phyloP scores from a whole-genome alignment of 2,329 filamentous ascomycete genomes.

The Ceratocystis albifundus region DNA sequence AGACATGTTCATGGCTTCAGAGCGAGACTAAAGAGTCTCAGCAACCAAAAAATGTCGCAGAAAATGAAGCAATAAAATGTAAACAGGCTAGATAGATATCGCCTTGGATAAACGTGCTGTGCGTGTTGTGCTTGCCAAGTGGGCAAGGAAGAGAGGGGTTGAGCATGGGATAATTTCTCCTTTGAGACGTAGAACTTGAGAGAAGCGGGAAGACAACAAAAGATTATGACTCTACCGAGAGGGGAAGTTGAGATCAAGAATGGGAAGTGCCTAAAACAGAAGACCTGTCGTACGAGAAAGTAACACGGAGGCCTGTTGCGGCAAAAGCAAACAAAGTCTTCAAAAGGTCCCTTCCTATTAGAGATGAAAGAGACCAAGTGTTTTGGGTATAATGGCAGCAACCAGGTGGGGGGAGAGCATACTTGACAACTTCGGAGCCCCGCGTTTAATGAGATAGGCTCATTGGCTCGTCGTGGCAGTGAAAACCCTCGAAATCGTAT shows the following conservation, averaged over 20 bases:
- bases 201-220: neutral
- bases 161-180: too few relatives aligned
- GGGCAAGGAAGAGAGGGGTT: neutral
- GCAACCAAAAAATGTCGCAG: neutral
- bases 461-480: neutral
- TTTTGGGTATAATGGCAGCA: neutral
- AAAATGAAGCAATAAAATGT: neutral
- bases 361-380: neutral
- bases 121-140: too few relatives aligned
- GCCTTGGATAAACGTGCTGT: neutral
- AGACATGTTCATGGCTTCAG: conserved; percentile 1
- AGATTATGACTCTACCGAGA: neutral
- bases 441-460: neutral
- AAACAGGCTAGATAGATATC: neutral
- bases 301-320: neutral
- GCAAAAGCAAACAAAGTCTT: conserved; percentile 5
- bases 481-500: neutral
- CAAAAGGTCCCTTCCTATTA: neutral
- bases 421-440: too few relatives aligned
- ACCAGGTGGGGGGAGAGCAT: neutral
- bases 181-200: neutral
- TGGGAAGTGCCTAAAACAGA: neutral
- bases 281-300: neutral
- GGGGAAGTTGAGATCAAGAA: neutral
- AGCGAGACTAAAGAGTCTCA: neutral